A percentile compares a stretch with the other conserved stretches of the same genome.
These are phyloP conservation scores for Fraxinus floribunda DNA, from an alignment of 305 asterid species.

Conservation along the genomic window DNA sequence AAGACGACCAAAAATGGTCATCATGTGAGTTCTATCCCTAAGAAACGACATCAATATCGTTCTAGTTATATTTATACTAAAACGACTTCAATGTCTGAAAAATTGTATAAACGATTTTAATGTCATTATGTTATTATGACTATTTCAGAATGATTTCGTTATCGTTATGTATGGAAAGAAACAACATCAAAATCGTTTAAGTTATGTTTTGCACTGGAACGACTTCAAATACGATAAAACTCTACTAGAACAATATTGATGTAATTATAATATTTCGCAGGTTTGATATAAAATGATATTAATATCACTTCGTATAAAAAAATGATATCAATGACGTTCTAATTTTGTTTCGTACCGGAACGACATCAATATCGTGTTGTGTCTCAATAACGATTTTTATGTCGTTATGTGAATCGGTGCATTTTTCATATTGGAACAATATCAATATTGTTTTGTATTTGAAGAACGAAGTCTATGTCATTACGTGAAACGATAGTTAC, in stretches of 20 bases:
- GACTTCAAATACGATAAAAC: background rate
- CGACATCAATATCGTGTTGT: background rate
- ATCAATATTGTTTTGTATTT: background rate
- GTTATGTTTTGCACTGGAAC: background rate
- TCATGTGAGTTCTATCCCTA: background rate
- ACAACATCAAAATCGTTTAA: no score
- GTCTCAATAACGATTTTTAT: background rate
- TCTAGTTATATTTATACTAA: background rate
- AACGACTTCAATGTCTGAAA: no score
- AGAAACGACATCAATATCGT: background rate
- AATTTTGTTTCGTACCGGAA: no score
- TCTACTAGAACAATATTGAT: background rate
- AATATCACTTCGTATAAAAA: no score
- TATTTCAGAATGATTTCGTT: background rate
- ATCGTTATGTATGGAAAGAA: background rate
- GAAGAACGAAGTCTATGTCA: no score
- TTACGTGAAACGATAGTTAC: no score
- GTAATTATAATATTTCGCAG: background rate
- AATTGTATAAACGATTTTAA: no score
- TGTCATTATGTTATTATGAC: background rate
- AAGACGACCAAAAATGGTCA: background rate
- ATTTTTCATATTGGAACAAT: background rate
- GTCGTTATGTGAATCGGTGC: no score
- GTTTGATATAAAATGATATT: background rate
- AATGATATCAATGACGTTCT: background rate